Evolutionary conservation across 106 monocot genomes (phyloP).

Genomic region (Xerophyta viscosa): DNA sequence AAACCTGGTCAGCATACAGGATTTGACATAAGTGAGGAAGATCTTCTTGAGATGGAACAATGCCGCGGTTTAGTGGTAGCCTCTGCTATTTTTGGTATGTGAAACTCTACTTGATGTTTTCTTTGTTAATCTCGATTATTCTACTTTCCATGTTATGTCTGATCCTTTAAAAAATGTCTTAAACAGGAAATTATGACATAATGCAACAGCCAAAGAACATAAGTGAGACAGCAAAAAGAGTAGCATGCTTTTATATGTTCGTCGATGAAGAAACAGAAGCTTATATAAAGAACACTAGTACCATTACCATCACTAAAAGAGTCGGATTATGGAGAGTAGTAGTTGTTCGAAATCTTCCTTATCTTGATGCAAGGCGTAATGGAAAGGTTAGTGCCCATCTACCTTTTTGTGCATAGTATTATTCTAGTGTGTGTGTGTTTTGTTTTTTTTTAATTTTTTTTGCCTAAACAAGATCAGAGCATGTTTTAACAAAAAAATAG

Average conservation of each 20-base stretch:
- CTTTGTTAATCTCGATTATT: neutral
- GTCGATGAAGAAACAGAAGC: conserved; percentile 85
- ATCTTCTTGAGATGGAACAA: conserved; percentile 85
- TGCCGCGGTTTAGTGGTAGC: conserved; percentile 88
- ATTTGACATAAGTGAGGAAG: conserved; percentile 71
- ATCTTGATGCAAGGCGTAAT: conserved; percentile 77
- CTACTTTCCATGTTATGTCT: neutral
- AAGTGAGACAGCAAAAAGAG: conserved; percentile 55
- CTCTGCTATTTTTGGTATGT: conserved; percentile 90
- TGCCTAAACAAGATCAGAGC: too few species aligned
- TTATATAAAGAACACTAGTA: conserved; percentile 67
- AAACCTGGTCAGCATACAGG: conserved; percentile 67
- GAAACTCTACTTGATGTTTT: too few species aligned
- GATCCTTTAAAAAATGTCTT: conserved; percentile 12
- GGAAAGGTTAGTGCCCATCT: conserved; percentile 60
- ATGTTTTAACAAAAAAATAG: too few species aligned
- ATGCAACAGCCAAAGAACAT: conserved; percentile 88
- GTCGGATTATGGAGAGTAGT: conserved; percentile 87
- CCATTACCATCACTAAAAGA: conserved; percentile 24
- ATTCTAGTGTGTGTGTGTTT: too few species aligned
- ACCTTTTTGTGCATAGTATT: neutral
- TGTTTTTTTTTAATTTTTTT: too few species aligned
- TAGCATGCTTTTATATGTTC: conserved; percentile 86
- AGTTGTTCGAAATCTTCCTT: conserved; percentile 82
- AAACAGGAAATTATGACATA: conserved; percentile 91